Base-by-base conservation (phyloP, 1,284 basidiomycete species). In the Austroboletus novae-zelandiae region DNA sequence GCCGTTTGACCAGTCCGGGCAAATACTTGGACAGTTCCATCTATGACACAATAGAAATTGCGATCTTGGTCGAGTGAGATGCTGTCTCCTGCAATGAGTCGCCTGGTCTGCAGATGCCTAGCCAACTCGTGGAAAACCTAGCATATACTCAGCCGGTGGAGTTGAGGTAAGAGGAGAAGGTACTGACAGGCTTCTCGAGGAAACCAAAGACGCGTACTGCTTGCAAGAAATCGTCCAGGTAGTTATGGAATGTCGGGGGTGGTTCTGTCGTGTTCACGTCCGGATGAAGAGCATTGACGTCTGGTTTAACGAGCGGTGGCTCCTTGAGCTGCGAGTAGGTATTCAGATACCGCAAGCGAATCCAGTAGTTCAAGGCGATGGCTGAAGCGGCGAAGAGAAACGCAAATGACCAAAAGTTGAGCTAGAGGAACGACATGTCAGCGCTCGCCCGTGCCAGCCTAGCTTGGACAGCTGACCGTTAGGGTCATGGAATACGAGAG, bases 181-280 rank as follows among this genome's bases (percentile, higher is more conserved):
- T 23, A 71, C 83, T 53, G 55, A 94, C 93, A 0, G 94, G 94
- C 70, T 94, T 95, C 71, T 97, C 94, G 29, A 97, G 76, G 67
- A 96, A 98, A 20, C 94, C 95, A 63, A 98, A 98, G 10, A 98
- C 91, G 48, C 94, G 81, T 51, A 98, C 91, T 5, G 94, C 94
- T 57, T 94, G 88, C 41, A 98, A 70, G 64, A 98, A 97, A 62
- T 98, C 95, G 66, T 97, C 94, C 30, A 98, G 77, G 64, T 97
- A 97, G 62, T 95, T 94, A 65, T 95, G 92, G 62, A 97, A 94
- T 5, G 84, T 81, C 7, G 87, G 80, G 0, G 85, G 78, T n/a
- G 81, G 73, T 52, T 89, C 87, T 60, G 76, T 67, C 15, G 56
- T 81, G 54, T 91, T 91, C n/a, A 93, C 85, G 65, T 94, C 91